These are phyloP conservation scores for Ilex asprella DNA, from an alignment of 257 asterid genomes.

Conservation along the genomic window DNA sequence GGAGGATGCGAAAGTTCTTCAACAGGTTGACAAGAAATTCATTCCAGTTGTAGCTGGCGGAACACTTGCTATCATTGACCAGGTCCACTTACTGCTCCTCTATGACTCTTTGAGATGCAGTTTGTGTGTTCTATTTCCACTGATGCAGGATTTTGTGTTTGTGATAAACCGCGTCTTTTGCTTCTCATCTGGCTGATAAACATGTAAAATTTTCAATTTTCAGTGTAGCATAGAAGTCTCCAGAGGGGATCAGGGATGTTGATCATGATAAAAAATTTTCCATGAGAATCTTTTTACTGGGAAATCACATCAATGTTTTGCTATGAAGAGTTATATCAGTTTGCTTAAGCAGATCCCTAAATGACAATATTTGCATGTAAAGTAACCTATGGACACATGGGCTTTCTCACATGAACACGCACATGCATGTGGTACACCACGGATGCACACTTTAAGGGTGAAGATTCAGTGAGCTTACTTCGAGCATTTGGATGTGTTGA, in stretches of 20 bases:
- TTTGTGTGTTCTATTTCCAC: constrained; percentile 4
- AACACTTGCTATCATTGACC: constrained; percentile 77
- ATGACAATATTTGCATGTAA: too few relatives aligned
- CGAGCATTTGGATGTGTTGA: constrained; percentile 10
- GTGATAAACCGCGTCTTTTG: too few relatives aligned
- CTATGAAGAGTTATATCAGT: background rate
- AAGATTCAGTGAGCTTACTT: constrained; percentile 11
- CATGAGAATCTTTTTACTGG: background rate
- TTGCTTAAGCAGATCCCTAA: too few relatives aligned
- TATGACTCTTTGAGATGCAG: background rate
- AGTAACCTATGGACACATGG: background rate
- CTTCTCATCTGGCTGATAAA: background rate
- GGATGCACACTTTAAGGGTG: background rate
- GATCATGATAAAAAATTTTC: background rate
- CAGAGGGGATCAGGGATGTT: background rate
- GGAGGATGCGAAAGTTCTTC: constrained; percentile 73
- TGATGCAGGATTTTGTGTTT: background rate
- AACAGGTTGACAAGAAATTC: constrained; percentile 91
- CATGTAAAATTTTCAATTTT: too few relatives aligned
- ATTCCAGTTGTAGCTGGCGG: constrained; percentile 78
- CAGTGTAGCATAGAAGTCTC: background rate
- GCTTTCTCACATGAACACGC: background rate
- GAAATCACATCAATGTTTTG: background rate
- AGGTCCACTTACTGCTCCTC: constrained; percentile 39
- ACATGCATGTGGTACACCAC: constrained; percentile 2